A percentile compares a stretch with the other conserved stretches of the same genome.
phyloP scores from a whole-genome alignment of 257 asterid species.

The Gardenia jasminoides region DNA sequence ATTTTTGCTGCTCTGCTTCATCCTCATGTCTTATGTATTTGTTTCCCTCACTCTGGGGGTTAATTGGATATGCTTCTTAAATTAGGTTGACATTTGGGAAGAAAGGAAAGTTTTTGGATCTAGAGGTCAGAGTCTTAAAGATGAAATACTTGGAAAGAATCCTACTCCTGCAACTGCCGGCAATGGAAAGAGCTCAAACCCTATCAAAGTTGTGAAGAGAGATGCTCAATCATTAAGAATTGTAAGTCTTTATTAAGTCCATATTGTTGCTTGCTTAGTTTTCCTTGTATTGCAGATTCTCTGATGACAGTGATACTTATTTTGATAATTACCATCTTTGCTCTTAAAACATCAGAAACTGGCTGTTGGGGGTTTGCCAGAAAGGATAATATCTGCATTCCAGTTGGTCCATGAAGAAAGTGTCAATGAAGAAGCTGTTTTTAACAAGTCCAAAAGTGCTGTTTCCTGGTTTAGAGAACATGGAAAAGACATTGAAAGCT shows the following conservation, averaged over 20 bases:
- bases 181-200: slow-evolving; percentile 52
- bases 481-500: slow-evolving; percentile 55
- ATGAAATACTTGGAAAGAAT: slow-evolving; percentile 63
- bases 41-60: slow-evolving; percentile 9
- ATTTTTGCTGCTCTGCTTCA: neutral
- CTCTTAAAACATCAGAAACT: slow-evolving; percentile 59
- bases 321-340: neutral
- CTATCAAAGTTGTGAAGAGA: slow-evolving; percentile 78
- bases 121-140: slow-evolving; percentile 80
- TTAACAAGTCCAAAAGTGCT: slow-evolving; percentile 53
- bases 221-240: slow-evolving; percentile 76
- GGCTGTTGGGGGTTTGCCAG: slow-evolving; percentile 83
- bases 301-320: slow-evolving; percentile 13
- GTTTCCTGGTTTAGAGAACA: slow-evolving; percentile 56
- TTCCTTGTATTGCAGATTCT: neutral
- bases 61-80: slow-evolving; percentile 13
- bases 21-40: neutral
- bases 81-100: slow-evolving; percentile 90
- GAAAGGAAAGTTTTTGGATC: slow-evolving; percentile 97
- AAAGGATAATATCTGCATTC: slow-evolving; percentile 73
- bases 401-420: slow-evolving; percentile 69
- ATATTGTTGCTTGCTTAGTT: slow-evolving; percentile 20
- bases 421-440: slow-evolving; percentile 64
- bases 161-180: slow-evolving; percentile 40
- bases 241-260: slow-evolving; percentile 45